Percentiles rank a stretch among this genome's conserved stretches.
Evolutionary conservation across 306 rosid genomes (phyloP).

Genomic region (Cucurbita ficifolia): DNA sequence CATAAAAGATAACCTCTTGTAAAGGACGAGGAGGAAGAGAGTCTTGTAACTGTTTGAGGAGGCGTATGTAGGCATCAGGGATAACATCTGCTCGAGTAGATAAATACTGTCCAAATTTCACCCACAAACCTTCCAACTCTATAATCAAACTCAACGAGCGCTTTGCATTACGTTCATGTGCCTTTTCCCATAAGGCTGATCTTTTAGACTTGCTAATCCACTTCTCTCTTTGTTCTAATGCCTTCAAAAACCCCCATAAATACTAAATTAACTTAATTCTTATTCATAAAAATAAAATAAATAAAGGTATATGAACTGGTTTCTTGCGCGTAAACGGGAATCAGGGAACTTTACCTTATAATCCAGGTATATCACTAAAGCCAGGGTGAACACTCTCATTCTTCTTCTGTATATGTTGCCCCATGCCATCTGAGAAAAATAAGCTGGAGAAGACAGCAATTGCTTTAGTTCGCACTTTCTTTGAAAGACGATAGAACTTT

Average conservation of each 20-base stretch:
- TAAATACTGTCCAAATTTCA: conserved; percentile 91
- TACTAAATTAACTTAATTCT: background rate
- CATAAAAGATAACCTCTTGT: conserved; percentile 49
- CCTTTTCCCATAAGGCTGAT: conserved; percentile 64
- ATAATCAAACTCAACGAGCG: conserved; percentile 60
- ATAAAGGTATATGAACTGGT: background rate
- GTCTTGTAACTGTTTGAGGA: conserved; percentile 83
- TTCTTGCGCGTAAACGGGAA: background rate
- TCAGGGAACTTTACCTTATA: conserved; percentile 29
- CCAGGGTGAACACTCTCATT: conserved; percentile 30
- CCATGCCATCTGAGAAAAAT: conserved; percentile 24
- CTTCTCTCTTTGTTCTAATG: conserved; percentile 75
- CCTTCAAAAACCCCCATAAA: conserved; percentile 23
- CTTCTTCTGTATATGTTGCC: conserved; percentile 37
- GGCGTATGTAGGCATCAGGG: conserved; percentile 61
- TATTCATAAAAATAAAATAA: background rate
- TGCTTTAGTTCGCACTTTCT: background rate
- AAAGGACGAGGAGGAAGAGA: conserved; percentile 96
- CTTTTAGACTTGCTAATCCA: conserved; percentile 48
- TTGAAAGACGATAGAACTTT: background rate
- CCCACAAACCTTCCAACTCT: conserved; percentile 97
- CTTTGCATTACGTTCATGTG: conserved; percentile 86
- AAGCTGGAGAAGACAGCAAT: background rate
- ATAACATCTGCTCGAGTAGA: conserved; percentile 98
- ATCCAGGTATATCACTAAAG: conserved; percentile 33